Evolutionary conservation across 139 green algal species (phyloP).

Genomic region (Chlamydomonas sp.): DNA sequence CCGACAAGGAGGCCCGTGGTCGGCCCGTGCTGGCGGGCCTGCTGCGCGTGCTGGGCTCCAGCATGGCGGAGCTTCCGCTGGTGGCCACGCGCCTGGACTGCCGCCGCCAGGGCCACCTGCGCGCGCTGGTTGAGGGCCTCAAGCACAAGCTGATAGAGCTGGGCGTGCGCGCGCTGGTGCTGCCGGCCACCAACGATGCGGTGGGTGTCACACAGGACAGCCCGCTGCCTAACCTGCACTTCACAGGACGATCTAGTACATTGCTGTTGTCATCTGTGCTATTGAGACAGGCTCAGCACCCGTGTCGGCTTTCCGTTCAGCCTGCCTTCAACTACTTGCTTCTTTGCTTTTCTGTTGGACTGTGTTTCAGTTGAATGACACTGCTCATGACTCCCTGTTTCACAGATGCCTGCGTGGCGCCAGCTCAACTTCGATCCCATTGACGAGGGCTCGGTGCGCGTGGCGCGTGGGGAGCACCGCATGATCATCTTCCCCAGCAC

Average conservation of each 20-base stretch:
- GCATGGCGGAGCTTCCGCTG: constrained; percentile 90
- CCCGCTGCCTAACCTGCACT: background rate
- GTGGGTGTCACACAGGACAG: background rate
- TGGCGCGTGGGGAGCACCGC: constrained; percentile 72
- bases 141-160: constrained; percentile 34
- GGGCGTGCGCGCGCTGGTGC: constrained; percentile 61
- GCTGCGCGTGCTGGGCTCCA: constrained; percentile 81
- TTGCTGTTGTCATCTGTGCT: background rate
- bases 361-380: too few relatives aligned
- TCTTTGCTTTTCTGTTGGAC: background rate
- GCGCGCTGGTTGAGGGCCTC: constrained; percentile 67
- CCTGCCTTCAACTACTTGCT: background rate
- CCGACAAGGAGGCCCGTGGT: constrained; percentile 42
- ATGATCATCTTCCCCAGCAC: constrained; percentile 87
- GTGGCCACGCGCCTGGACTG: constrained; percentile 82
- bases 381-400: background rate
- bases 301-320: background rate
- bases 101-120: constrained; percentile 80
- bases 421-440: constrained; percentile 59
- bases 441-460: constrained; percentile 50
- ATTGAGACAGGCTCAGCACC: background rate
- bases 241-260: background rate
- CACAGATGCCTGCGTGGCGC: constrained; percentile 42
- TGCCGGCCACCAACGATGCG: constrained; percentile 46
- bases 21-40: constrained; percentile 79